Evolutionary conservation across 768 basidiomycete species (phyloP).

Genomic region (Boletus barrowsii): DNA sequence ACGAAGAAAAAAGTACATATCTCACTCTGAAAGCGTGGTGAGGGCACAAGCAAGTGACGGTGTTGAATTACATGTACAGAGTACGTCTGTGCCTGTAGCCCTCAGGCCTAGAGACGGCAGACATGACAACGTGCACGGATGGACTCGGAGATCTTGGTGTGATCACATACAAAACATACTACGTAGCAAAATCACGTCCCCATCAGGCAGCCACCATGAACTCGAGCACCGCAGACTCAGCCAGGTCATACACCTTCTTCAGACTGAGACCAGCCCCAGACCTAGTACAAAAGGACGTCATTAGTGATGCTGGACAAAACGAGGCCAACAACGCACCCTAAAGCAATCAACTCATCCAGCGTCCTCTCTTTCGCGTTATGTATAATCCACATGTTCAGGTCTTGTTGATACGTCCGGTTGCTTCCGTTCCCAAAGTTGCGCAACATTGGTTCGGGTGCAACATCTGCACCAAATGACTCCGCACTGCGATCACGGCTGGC

Average conservation of each 20-base stretch:
- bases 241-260: constrained; percentile 28
- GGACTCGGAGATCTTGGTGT: no score
- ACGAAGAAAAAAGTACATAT: no score
- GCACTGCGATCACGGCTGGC: constrained; percentile 7
- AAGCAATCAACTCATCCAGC: constrained; percentile 36
- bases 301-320: background rate
- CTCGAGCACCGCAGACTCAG: constrained; percentile 24
- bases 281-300: constrained; percentile 4
- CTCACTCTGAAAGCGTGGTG: no score
- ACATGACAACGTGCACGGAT: no score
- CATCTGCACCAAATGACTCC: constrained; percentile 14
- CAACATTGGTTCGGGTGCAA: constrained; percentile 44
- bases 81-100: no score
- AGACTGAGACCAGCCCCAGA: constrained; percentile 17
- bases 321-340: constrained; percentile 24
- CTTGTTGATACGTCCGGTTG: constrained; percentile 40
- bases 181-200: background rate
- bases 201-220: constrained; percentile 17
- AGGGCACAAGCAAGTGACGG: no score
- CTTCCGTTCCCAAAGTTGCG: constrained; percentile 46
- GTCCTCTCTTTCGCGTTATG: constrained; percentile 44
- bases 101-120: no score
- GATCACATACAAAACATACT: no score
- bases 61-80: no score
- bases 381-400: constrained; percentile 45